Base-by-base conservation (phyloP, 768 basidiomycete genomes). In the Mycena kentingensis region DNA sequence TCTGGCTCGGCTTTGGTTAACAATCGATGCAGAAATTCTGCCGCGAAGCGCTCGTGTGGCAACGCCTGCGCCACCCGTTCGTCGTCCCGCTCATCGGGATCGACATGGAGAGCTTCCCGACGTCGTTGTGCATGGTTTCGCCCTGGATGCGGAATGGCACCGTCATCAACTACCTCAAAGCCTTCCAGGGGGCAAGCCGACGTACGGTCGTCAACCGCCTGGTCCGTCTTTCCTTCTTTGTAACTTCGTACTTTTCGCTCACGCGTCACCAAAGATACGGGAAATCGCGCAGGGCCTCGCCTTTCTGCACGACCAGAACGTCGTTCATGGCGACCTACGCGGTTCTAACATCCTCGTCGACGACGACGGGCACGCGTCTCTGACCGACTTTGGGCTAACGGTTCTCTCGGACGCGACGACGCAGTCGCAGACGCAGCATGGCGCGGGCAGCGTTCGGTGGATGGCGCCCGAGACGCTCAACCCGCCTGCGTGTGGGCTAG, bases 61-160 rank as follows among this genome's bases (percentile, higher is more conserved):
- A 45, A 24, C 46, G 44, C 31, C 46, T 62, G 16, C 28, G 42
- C 32, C 53, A 60, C 42, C 49, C 43, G 13, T 48, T 53, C 36
- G 51, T 62, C 6, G 36, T 62, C 5, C 58, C 58, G 4, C 56
- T 62, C 31, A 44, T 49, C 21, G 60, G 60, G 3, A 52, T 62
- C 15, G 41, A 49, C 29, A 46, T 29, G 29, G 48, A 50, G 15
- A 19, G 41, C 3, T 61, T 61, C 41, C 13, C 22, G 16, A 46
- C 56, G 10, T 27, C 25, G 4, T 43, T 55, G 25, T 60, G 58
- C 31, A 26, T 63, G 13, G 47, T 63, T 36, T 61, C 60, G 13
- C 62, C 60, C 2, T 63, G 57, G 53, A 61, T 63, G 62, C 16
- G 42, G 12, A 55, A 67, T 43, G 64, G 65, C 1, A 63, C 58